Evolutionary conservation across 106 monocot genomes (phyloP), one percentile per base, ranked within the genome.

Genomic region (Apostasia ramifera): DNA sequence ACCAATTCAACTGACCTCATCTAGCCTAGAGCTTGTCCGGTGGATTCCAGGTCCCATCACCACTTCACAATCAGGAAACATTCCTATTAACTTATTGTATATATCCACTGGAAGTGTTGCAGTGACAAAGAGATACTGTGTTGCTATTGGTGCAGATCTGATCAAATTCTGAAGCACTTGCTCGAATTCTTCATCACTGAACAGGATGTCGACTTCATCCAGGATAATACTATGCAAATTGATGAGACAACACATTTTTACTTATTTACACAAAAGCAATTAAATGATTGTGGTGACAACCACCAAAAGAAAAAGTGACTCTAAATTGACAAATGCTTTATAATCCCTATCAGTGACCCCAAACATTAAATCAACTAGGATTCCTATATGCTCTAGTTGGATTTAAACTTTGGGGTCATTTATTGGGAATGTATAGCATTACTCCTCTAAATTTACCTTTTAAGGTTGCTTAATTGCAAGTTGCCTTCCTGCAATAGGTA

Each of bases 31-130:
- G 80, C 93, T 93, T 58, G 87, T 93, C 3, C 98, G 93, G 66
- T 99, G 98, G 71, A 93, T 81, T 38, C 93, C 90, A 58, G 98
- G 98, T 38, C 93, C 98, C 87, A 90, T 89, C 55, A 81, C 77
- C 59, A 88, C 85, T 81, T 83, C 85, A 55, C 85, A 85, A 45
- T 99, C 98, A 49, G 98, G 93, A 82, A 93, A 99, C 6, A 80
- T 42, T 80, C 82, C 85, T 41, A 99, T 90, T 66, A 99, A 63
- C 75, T 88, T 99, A 66, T 86, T 85, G 86, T 93, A 99, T 53
- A 88, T 88, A 56, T 90, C 98, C n/a, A 88, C 70, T 47, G 98
- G 98, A 70, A 99, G 87, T 68, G 98, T 93, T 74, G 98, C 98
- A 54, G 98, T 99, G 47, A 86, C 85, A 76, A 99, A 93, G 63